phyloP scores from a whole-genome alignment of 2,329 filamentous ascomycete species.

The Trichoderma sp. region DNA sequence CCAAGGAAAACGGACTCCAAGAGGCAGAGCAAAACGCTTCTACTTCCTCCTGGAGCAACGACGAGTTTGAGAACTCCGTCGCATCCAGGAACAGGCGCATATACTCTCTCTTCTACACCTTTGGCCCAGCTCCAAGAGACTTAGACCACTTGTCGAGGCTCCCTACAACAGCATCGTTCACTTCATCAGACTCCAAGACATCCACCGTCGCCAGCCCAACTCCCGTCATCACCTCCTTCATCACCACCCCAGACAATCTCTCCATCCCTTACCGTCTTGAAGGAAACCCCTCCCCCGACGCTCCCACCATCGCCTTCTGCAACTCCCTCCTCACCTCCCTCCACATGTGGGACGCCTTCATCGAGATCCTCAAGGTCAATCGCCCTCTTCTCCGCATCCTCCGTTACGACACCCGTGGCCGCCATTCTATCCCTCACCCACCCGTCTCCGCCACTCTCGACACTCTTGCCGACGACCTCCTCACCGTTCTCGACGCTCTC shows the following conservation, averaged over 20 bases:
- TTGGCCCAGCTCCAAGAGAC: slow-evolving; percentile 71
- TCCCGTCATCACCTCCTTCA: slow-evolving; percentile 63
- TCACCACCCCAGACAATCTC: slow-evolving; percentile 68
- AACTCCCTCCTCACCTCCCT: slow-evolving; percentile 79
- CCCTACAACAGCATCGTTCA: slow-evolving; percentile 49
- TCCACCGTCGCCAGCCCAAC: slow-evolving; percentile 50
- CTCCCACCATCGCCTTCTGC: slow-evolving; percentile 71
- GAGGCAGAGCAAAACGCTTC: slow-evolving; percentile 62
- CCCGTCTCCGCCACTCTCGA: slow-evolving; percentile 58
- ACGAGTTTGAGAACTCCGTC: slow-evolving; percentile 59
- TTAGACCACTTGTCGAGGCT: slow-evolving; percentile 55
- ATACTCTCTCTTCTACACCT: slow-evolving; percentile 76
- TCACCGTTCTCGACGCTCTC: slow-evolving; percentile 63
- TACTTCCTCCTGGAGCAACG: slow-evolving; percentile 53
- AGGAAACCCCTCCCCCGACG: slow-evolving; percentile 63
- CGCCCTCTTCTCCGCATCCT: slow-evolving; percentile 69
- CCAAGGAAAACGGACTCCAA: slow-evolving; percentile 62
- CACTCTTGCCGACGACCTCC: slow-evolving; percentile 66
- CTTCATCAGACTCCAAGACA: slow-evolving; percentile 54
- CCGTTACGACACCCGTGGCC: slow-evolving; percentile 74
- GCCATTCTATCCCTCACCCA: slow-evolving; percentile 49
- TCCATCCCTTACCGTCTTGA: slow-evolving; percentile 72
- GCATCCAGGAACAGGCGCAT: slow-evolving; percentile 55
- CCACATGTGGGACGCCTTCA: slow-evolving; percentile 77
- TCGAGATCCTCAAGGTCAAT: slow-evolving; percentile 57